These are phyloP conservation scores for Penicillium crystallinum DNA, from an alignment of 495 filamentous ascomycete genomes.

Conservation along the genomic window DNA sequence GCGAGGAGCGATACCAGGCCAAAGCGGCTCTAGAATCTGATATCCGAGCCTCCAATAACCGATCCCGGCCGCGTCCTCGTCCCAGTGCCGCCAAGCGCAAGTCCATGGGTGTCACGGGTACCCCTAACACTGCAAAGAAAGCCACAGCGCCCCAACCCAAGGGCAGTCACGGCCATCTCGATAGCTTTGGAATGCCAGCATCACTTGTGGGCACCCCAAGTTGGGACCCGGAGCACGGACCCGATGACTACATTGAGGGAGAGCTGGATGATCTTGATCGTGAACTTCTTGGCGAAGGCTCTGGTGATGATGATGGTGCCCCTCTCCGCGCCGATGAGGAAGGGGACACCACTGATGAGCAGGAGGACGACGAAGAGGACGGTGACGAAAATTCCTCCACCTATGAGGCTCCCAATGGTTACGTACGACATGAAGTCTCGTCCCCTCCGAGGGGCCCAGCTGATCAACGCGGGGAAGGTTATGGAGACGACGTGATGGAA, in stretches of 20 bases:
- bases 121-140: conserved; percentile 22
- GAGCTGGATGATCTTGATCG: conserved; percentile 51
- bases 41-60: conserved; percentile 18
- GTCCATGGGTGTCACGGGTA: conserved; percentile 24
- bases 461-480: conserved; percentile 19
- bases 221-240: conserved; percentile 20
- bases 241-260: conserved; percentile 31
- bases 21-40: conserved; percentile 24
- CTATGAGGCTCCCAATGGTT: conserved; percentile 38
- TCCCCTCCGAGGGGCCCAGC: conserved; percentile 18
- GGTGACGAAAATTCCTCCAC: conserved; percentile 41
- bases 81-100: conserved; percentile 33
- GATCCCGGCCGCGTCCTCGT: conserved; percentile 18
- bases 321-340: conserved; percentile 20
- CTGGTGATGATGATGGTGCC: conserved; percentile 32
- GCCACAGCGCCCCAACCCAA: conserved; percentile 27
- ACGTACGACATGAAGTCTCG: conserved; percentile 37
- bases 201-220: conserved; percentile 17
- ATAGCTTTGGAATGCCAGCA: conserved; percentile 12
- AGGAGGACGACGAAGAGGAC: conserved; percentile 31
- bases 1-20: conserved; percentile 39
- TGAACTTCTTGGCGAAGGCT: conserved; percentile 46
- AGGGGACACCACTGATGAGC: conserved; percentile 25
- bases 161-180: conserved; percentile 24
- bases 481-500: conserved; percentile 32